Evolutionary conservation across 1,284 basidiomycete species (phyloP).

Genomic region (Puccinia coronata): DNA sequence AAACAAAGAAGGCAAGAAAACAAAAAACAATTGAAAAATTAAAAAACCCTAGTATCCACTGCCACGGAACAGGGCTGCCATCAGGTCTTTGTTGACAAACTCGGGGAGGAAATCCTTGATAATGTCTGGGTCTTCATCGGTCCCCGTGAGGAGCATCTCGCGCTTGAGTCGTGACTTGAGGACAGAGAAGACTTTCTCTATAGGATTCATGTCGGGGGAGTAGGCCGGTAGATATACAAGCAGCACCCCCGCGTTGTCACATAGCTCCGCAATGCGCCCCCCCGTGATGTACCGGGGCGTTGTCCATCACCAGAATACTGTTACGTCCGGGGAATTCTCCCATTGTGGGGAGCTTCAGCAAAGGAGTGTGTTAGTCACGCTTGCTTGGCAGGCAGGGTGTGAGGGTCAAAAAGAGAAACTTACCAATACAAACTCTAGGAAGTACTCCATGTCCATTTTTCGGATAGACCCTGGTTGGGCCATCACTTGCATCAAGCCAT

Average conservation of each 20-base stretch:
- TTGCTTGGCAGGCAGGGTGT: not conserved
- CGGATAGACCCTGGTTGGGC: not conserved
- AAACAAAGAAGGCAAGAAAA: too few species aligned
- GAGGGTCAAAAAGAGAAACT: not conserved
- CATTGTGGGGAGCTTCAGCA: constrained; percentile 5
- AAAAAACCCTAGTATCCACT: too few species aligned
- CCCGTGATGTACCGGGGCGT: not conserved
- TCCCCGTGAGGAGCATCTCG: not conserved
- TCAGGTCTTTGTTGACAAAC: too few species aligned
- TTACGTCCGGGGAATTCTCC: not conserved
- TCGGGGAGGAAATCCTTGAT: too few species aligned
- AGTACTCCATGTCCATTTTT: not conserved
- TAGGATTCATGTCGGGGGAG: constrained; percentile 22
- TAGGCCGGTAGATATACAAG: not conserved
- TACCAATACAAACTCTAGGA: not conserved
- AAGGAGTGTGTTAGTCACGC: too few species aligned
- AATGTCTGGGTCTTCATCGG: too few species aligned
- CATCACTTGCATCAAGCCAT: not conserved
- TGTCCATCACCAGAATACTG: constrained; percentile 17
- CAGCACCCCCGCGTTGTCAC: not conserved
- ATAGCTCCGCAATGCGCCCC: not conserved
- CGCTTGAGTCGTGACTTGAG: not conserved
- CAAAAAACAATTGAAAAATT: too few species aligned
- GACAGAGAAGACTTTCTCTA: not conserved
- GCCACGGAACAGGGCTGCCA: too few species aligned